phyloP scores from a whole-genome alignment of 129 eudicot genomes.

The Centaurea solstitialis region DNA sequence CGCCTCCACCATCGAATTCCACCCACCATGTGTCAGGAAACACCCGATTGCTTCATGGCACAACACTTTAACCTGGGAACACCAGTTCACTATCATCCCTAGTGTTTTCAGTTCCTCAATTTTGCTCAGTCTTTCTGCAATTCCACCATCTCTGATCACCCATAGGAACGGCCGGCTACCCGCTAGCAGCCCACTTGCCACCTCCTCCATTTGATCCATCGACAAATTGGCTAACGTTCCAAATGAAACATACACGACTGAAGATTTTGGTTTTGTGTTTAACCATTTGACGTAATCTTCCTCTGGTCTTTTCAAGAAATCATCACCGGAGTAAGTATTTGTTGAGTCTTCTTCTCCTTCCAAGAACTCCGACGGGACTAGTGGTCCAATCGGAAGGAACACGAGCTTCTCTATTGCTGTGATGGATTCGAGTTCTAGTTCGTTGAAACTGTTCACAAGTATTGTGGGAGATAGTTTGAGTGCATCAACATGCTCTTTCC shows the following conservation, averaged over 20 bases:
- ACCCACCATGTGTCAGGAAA: slow-evolving; percentile 66
- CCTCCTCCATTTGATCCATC: slow-evolving; percentile 47
- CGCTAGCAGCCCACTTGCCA: slow-evolving; percentile 43
- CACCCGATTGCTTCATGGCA: slow-evolving; percentile 53
- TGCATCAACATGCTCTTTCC: slow-evolving; percentile 14
- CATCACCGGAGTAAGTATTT: slow-evolving; percentile 34
- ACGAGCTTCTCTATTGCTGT: slow-evolving; percentile 18
- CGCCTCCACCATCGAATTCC: slow-evolving; percentile 68
- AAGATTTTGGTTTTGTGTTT: slow-evolving; percentile 37
- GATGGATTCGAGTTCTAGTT: slow-evolving; percentile 23
- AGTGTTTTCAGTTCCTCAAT: slow-evolving; percentile 9
- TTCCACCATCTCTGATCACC: slow-evolving; percentile 40
- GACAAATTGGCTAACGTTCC: slow-evolving; percentile 57
- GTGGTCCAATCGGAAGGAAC: slow-evolving; percentile 49
- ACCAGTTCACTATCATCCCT: slow-evolving; percentile 55
- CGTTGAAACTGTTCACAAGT: slow-evolving; percentile 27
- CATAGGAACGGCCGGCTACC: slow-evolving; percentile 46
- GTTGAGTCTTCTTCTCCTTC: slow-evolving; percentile 30
- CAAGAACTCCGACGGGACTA: slow-evolving; percentile 53
- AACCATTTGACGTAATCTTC: slow-evolving; percentile 42
- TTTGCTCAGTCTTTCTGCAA: slow-evolving; percentile 10
- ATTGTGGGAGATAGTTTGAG: neutral
- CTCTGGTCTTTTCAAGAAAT: slow-evolving; percentile 44
- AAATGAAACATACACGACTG: slow-evolving; percentile 56
- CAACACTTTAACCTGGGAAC: slow-evolving; percentile 53